Conservation (phyloP, 2,329 filamentous ascomycete genomes). For the Raffaelea deltoideospora region DNA sequence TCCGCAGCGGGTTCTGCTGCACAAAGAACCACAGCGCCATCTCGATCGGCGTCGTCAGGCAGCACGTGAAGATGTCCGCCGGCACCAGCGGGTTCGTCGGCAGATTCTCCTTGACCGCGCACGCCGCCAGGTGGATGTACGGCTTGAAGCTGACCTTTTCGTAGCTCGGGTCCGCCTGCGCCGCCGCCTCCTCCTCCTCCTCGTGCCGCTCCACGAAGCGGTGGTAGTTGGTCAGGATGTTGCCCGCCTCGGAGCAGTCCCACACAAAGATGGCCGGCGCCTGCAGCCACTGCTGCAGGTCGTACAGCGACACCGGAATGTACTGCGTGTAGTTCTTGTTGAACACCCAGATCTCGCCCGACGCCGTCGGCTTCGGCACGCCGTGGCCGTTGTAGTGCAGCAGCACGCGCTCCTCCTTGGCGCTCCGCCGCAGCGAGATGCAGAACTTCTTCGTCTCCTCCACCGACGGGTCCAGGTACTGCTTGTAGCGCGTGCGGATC, state of each 20-base stretch:
- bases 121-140: slow-evolving; percentile 84
- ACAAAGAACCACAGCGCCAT: slow-evolving; percentile 97
- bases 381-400: slow-evolving; percentile 98
- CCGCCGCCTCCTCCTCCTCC: slow-evolving; percentile 65
- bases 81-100: slow-evolving; percentile 89
- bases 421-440: slow-evolving; percentile 74
- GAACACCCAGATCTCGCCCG: slow-evolving; percentile 98
- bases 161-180: slow-evolving; percentile 66
- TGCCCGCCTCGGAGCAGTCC: slow-evolving; percentile 92
- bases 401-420: slow-evolving; percentile 90
- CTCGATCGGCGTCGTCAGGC: slow-evolving; percentile 90
- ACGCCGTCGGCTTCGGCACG: slow-evolving; percentile 86
- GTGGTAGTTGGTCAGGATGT: slow-evolving; percentile 90
- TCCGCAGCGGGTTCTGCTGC: slow-evolving; percentile 67
- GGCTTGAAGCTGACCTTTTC: slow-evolving; percentile 56
- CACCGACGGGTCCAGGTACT: slow-evolving; percentile 89
- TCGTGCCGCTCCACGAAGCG: slow-evolving; percentile 92
- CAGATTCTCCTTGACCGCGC: slow-evolving; percentile 76
- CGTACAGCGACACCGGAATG: slow-evolving; percentile 89
- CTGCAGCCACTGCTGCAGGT: slow-evolving; percentile 88
- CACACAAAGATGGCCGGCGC: slow-evolving; percentile 94
- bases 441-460: slow-evolving; percentile 97
- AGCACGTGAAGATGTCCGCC: slow-evolving; percentile 90
- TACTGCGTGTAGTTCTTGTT: slow-evolving; percentile 99
- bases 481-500: slow-evolving; percentile 91